Conservation (phyloP, 2,329 filamentous ascomycete genomes). For the Epicoccum sorghinum region DNA sequence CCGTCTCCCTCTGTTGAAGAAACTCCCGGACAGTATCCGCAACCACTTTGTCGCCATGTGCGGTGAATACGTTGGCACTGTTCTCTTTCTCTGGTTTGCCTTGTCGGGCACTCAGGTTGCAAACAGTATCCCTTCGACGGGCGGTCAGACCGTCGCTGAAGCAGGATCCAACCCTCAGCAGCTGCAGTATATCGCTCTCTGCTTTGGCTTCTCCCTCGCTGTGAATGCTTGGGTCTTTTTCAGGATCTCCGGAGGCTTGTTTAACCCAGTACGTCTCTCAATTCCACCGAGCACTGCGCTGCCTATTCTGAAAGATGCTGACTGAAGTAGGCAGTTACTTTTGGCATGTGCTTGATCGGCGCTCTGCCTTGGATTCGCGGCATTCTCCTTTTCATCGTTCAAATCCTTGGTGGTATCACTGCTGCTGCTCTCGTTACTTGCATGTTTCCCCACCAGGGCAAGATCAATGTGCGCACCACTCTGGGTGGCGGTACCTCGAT, state of each 20-base stretch:
- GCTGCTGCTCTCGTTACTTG: constrained; percentile 31
- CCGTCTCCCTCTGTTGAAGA: constrained; percentile 17
- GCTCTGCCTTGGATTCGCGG: constrained; percentile 24
- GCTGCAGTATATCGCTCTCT: constrained; percentile 47
- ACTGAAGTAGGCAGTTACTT: constrained; percentile 25
- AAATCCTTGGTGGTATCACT: constrained; percentile 34
- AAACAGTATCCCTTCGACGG: constrained; percentile 39
- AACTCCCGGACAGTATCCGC: constrained; percentile 17
- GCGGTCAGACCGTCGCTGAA: constrained; percentile 23
- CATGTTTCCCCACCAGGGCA: constrained; percentile 30
- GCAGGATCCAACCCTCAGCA: constrained; percentile 44
- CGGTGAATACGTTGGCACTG: constrained; percentile 50
- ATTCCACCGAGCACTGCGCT: too few species aligned
- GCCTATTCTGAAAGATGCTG: not conserved
- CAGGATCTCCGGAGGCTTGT: constrained; percentile 32
- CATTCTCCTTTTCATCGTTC: constrained; percentile 24
- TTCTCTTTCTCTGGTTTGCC: constrained; percentile 50
- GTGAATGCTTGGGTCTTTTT: constrained; percentile 50
- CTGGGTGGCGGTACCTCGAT: constrained; percentile 21
- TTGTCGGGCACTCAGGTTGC: constrained; percentile 48
- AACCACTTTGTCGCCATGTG: constrained; percentile 29
- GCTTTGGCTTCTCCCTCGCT: constrained; percentile 50
- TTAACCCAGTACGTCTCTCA: constrained; percentile 18
- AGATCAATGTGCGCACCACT: constrained; percentile 25
- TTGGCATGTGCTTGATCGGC: constrained; percentile 40